Percentiles rank a stretch among this genome's conserved stretches.
phyloP scores from a whole-genome alignment of 2,329 filamentous ascomycete species.

The Graphilbum ipis-grandicollis region DNA sequence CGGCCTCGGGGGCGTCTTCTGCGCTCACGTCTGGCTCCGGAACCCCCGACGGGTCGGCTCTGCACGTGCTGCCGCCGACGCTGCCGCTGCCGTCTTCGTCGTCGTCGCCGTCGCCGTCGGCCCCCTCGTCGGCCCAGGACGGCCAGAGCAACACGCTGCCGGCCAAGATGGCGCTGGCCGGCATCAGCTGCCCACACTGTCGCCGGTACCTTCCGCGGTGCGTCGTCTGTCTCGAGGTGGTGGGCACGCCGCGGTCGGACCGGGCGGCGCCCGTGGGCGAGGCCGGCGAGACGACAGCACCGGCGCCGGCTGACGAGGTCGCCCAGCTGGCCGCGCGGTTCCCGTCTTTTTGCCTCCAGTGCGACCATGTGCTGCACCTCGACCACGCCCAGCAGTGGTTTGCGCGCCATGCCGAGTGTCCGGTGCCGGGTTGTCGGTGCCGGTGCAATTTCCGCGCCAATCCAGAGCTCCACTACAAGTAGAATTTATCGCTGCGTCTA shows the following conservation, averaged over 20 bases:
- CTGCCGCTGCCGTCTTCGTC: background rate
- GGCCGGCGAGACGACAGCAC: too few species aligned
- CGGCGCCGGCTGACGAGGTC: constrained; percentile 26
- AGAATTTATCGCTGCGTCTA: too few species aligned
- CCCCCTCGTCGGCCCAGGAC: background rate
- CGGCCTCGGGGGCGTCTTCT: too few species aligned
- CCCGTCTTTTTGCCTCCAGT: constrained; percentile 51
- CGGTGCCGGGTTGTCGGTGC: constrained; percentile 51
- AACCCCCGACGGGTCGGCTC: too few species aligned
- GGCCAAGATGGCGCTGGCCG: constrained; percentile 35
- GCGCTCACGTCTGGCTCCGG: too few species aligned
- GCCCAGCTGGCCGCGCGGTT: constrained; percentile 36
- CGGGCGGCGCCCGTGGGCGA: too few species aligned
- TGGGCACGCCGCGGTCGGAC: constrained; percentile 46
- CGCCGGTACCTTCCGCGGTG: constrained; percentile 50
- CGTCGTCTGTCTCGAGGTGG: constrained; percentile 49
- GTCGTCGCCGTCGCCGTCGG: background rate
- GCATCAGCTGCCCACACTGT: constrained; percentile 49
- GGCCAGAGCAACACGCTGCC: constrained; percentile 27
- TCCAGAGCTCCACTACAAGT: constrained; percentile 37
- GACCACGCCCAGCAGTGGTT: constrained; percentile 55
- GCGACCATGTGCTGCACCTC: constrained; percentile 50
- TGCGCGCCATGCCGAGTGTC: constrained; percentile 44
- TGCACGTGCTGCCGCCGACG: background rate
- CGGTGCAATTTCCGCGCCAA: constrained; percentile 44